Conservation (phyloP, 208 protist genomes). For the Crithidia sp. region DNA sequence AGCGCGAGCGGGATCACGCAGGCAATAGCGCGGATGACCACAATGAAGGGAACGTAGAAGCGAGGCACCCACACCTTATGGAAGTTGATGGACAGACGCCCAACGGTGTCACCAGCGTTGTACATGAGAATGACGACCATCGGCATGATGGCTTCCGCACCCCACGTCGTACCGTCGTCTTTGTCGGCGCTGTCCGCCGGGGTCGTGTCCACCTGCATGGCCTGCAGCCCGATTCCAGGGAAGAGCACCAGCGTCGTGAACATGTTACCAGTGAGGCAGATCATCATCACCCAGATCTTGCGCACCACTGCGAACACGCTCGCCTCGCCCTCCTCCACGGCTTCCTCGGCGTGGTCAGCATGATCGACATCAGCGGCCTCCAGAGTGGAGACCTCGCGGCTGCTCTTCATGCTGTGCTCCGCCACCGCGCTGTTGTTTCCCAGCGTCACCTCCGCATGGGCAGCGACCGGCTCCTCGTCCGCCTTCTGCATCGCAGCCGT, state of each 20-base stretch:
- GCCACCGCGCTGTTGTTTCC: neutral
- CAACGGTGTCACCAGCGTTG: slow-evolving; percentile 38
- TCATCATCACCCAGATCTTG: slow-evolving; percentile 50
- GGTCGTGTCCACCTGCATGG: slow-evolving; percentile 23
- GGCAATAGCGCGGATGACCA: slow-evolving; percentile 31
- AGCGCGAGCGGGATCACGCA: slow-evolving; percentile 45
- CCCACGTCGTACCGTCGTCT: slow-evolving; percentile 14
- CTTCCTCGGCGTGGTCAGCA: too few species aligned
- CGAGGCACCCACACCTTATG: slow-evolving; percentile 30
- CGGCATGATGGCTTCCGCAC: slow-evolving; percentile 37
- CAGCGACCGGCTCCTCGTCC: neutral
- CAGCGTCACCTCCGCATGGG: neutral
- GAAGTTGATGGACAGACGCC: slow-evolving; percentile 36
- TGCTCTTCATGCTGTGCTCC: neutral
- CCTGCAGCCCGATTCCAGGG: slow-evolving; percentile 43
- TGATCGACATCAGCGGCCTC: neutral
- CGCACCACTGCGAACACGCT: slow-evolving; percentile 34
- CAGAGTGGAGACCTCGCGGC: neutral
- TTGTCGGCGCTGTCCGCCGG: neutral
- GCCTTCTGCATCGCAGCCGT: neutral
- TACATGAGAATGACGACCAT: slow-evolving; percentile 51
- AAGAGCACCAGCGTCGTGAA: slow-evolving; percentile 45
- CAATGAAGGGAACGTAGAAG: slow-evolving; percentile 20
- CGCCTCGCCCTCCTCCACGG: slow-evolving; percentile 18
- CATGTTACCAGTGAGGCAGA: slow-evolving; percentile 37